Base-by-base conservation (phyloP, 1,284 basidiomycete genomes). In the Grifola frondosa region DNA sequence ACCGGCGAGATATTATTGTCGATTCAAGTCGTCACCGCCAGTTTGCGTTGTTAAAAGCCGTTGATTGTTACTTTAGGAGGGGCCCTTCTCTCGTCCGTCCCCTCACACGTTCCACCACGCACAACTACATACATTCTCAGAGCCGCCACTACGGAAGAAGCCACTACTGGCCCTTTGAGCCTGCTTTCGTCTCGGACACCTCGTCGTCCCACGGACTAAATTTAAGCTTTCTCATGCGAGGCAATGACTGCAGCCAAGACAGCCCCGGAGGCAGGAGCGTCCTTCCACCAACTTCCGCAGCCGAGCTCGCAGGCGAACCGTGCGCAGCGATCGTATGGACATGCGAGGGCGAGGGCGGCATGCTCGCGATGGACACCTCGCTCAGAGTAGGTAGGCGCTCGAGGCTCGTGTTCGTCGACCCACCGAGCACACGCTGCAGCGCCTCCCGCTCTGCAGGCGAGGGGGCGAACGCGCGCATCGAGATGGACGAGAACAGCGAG, bases 371-470 rank as follows among this genome's bases (percentile, higher is more conserved):
- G 12, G 59, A 49, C 32, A 87, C 84, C 52, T 83, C 80, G 56
- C 78, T 80, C 50, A 85, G 68, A 63, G 82, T 84, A 29, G 86
- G 84, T 44, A 88, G 70, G 16, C 81, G 76, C 63, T 88, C 85
- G 32, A 88, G 71, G 58, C 83, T 87, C 37, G 78, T 70, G 62
- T 85, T 87, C 37, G 80, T 73, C 44, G 80, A 80, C 24, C 81
- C 77, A 30, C 81, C 80, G 12, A 87, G 64, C 16, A 77, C 83
- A 44, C 86, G 80, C 53, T 85, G 80, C 30, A 91, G 72, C 37
- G 74, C 87, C 65, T 88, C 82, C 37, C 88, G 82, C 71, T 91
- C 88, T 49, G 81, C 88, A 43, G 82, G 84, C 46, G 85, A 89
- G 30, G 88, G 88, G 24, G 85, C 87, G 63, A 91, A 91, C 20